Conservation (phyloP, 176 grass and related monocot species). For the Ensete ventricosum region DNA sequence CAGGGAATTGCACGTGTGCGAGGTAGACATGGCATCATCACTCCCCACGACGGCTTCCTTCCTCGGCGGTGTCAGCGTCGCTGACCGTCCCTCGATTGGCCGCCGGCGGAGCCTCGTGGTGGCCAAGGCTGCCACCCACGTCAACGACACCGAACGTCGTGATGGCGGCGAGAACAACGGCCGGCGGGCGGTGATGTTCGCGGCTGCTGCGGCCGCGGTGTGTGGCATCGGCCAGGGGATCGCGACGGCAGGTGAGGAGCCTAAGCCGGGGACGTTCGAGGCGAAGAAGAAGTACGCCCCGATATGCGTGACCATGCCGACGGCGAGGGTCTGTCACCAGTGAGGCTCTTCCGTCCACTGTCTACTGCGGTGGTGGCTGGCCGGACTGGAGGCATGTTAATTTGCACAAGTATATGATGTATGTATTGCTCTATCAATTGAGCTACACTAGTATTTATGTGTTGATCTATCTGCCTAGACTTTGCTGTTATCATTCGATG, state of each 20-base stretch:
- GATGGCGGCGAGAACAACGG: background rate
- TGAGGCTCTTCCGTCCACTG: background rate
- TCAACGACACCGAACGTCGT: too few relatives aligned
- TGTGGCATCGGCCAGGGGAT: background rate
- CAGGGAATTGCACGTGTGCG: too few relatives aligned
- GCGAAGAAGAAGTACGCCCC: constrained; percentile 18
- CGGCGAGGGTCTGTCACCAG: constrained; percentile 17
- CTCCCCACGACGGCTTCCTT: constrained; percentile 13
- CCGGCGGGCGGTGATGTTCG: background rate
- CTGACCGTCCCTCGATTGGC: background rate
- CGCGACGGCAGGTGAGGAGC: constrained; percentile 1
- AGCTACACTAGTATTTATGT: too few relatives aligned
- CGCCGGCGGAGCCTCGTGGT: constrained; percentile 3
- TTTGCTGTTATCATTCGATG: too few relatives aligned
- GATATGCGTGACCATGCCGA: constrained; percentile 25
- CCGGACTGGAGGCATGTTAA: too few relatives aligned
- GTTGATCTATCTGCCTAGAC: too few relatives aligned
- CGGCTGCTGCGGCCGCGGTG: background rate
- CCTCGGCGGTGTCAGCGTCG: constrained; percentile 3
- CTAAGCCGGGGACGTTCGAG: constrained; percentile 13
- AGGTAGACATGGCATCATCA: constrained; percentile 6
- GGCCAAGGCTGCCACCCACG: constrained; percentile 4
- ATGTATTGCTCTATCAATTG: too few relatives aligned
- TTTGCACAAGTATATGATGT: too few relatives aligned
- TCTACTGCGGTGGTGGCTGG: too few relatives aligned